Base-by-base conservation (phyloP, 176 grass and related monocot species). In the Poa annua region DNA sequence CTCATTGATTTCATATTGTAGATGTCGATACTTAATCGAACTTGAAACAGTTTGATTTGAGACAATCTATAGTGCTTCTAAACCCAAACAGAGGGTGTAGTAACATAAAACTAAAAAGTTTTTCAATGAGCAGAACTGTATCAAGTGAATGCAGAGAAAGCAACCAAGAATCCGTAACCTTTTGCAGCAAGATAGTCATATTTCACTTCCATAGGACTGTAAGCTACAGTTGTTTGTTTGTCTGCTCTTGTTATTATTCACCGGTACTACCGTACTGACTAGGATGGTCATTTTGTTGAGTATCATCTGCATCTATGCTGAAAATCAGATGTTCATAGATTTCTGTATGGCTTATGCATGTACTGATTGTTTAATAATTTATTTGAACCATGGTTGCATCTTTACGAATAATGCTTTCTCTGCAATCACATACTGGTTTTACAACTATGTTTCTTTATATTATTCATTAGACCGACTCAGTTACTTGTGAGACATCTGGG, bases 401-500 rank as follows among this genome's bases (percentile, higher is more conserved):
- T 69, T 71, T 3, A n/a, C 39, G 15, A 62, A 66, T 24, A 54
- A 47, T 66, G 1, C 41, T 82, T 39, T 60, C 9, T 45, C 71
- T 76, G 61, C 60, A 71, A 42, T 81, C 36, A 29, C 32, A 45
- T 81, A 57, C 20, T 84, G 25, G 52, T 81, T 77, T 84, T 74
- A 77, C 44, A 77, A 44, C 44, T 68, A 70, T 82, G 7, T 52
- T 89, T 70, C 1, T 50, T 73, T 48, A 59, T 75, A 33, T 50
- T 50, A 50, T 50, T 50, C 48, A 50, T 48, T 59, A 96, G 93
- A 85, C 62, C 83, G 83, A 83, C 32, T 95, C 85, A 78, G 79
- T 86, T 80, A 74, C 84, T 57, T 99, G 97, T 78, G 85, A 86
- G 69, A 89, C 89, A 79, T 41, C 79, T 33, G 64, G 80, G 56